These are phyloP conservation scores for Lyophyllum semitale DNA, from an alignment of 768 basidiomycete species.

Conservation along the genomic window DNA sequence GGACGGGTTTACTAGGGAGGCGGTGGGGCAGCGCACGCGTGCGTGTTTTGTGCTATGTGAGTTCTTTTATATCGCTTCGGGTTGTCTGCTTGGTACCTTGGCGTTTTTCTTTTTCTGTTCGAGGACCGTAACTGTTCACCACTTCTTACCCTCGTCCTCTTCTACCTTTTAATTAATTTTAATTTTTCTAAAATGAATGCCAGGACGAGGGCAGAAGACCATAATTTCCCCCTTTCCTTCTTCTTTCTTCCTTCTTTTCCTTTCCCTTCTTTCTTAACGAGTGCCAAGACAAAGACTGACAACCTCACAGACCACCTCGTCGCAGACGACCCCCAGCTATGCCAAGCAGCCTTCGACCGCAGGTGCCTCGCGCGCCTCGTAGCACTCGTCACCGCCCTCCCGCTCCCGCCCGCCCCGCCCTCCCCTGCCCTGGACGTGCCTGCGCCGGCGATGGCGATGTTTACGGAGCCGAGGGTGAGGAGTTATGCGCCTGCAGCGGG, in stretches of 20 bases:
- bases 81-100: too few relatives aligned
- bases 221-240: too few relatives aligned
- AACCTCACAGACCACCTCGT: conserved; percentile 60
- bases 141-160: too few relatives aligned
- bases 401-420: conserved; percentile 33
- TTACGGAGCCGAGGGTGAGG: background rate
- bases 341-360: conserved; percentile 69
- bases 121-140: too few relatives aligned
- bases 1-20: background rate
- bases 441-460: background rate
- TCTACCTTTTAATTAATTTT: too few relatives aligned
- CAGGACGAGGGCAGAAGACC: too few relatives aligned
- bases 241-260: too few relatives aligned
- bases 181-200: too few relatives aligned
- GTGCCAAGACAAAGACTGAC: background rate
- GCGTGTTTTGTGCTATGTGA: conserved; percentile 79
- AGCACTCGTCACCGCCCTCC: conserved; percentile 51
- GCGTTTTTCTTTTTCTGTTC: too few relatives aligned
- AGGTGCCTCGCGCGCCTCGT: conserved; percentile 62
- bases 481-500: background rate
- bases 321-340: conserved; percentile 66
- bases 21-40: background rate
- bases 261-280: background rate
- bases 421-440: too few relatives aligned
- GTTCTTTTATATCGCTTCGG: too few relatives aligned